phyloP scores from a whole-genome alignment of 345 rosid genomes.

The Streptanthus diversifolius region DNA sequence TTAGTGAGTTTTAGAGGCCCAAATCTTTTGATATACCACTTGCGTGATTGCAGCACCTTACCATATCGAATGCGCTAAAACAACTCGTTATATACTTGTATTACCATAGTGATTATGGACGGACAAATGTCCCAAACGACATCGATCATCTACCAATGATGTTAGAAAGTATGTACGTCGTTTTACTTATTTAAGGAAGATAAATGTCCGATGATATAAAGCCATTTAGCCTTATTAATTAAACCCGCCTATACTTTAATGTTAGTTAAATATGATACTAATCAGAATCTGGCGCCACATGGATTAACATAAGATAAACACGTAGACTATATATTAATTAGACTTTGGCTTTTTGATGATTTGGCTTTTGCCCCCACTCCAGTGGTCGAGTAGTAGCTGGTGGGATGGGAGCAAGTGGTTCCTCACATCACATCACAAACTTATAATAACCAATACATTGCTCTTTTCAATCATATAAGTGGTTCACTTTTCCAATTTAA shows the following conservation, averaged over 20 bases:
- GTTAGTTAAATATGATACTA: neutral
- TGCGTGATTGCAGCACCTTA: neutral
- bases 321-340: neutral
- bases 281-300: slow-evolving; percentile 1
- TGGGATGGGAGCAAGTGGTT: slow-evolving; percentile 5
- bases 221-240: neutral
- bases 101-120: neutral
- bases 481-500: slow-evolving; percentile 3
- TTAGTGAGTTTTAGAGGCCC: neutral
- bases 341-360: neutral
- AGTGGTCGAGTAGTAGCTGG: slow-evolving; percentile 21
- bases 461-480: slow-evolving; percentile 16
- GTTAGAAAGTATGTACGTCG: neutral
- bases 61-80: too few species aligned
- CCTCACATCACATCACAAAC: slow-evolving; percentile 27
- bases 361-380: slow-evolving; percentile 33
- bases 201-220: neutral
- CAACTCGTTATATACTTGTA: too few species aligned
- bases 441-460: slow-evolving; percentile 4
- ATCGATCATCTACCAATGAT: neutral
- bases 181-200: neutral
- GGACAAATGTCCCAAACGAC: neutral
- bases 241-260: neutral
- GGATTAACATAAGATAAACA: neutral
- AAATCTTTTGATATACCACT: neutral